A percentile compares a stretch with the other conserved stretches of the same genome.
phyloP scores from a whole-genome alignment of 2,329 filamentous ascomycete genomes.

The Arthrobotrys megalospora region DNA sequence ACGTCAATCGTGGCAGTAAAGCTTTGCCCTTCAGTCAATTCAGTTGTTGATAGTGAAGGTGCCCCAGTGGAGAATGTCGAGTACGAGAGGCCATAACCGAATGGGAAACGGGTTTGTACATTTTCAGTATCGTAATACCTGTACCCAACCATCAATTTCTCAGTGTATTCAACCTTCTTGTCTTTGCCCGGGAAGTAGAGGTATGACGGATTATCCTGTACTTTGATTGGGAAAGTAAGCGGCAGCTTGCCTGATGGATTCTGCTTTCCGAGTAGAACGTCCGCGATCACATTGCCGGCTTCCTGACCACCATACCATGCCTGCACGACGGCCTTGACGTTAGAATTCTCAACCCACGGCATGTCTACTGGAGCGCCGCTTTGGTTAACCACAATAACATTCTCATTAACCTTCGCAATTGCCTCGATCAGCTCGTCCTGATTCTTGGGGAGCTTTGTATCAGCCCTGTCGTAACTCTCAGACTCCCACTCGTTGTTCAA shows the following conservation, averaged over 20 bases:
- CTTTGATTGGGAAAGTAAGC: slow-evolving; percentile 76
- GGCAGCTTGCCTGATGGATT: slow-evolving; percentile 80
- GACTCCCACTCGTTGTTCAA: slow-evolving; percentile 83
- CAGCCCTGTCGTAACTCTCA: slow-evolving; percentile 78
- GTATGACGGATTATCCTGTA: slow-evolving; percentile 79
- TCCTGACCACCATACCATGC: slow-evolving; percentile 79
- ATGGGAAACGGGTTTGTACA: slow-evolving; percentile 75
- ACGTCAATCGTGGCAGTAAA: slow-evolving; percentile 69
- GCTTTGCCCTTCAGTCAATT: slow-evolving; percentile 72
- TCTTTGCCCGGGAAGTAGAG: slow-evolving; percentile 82
- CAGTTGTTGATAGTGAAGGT: slow-evolving; percentile 70
- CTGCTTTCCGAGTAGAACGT: slow-evolving; percentile 76
- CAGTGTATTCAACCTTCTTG: slow-evolving; percentile 77
- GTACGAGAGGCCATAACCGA: slow-evolving; percentile 79
- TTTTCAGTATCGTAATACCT: slow-evolving; percentile 76
- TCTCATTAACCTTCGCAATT: slow-evolving; percentile 75
- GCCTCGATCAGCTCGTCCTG: slow-evolving; percentile 75
- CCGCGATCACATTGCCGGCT: slow-evolving; percentile 78
- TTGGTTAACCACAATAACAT: slow-evolving; percentile 78
- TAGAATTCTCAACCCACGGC: slow-evolving; percentile 73
- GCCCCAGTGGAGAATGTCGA: slow-evolving; percentile 76
- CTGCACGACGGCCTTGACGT: slow-evolving; percentile 77
- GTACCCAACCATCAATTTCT: slow-evolving; percentile 82
- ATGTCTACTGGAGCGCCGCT: slow-evolving; percentile 75
- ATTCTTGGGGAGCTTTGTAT: slow-evolving; percentile 75